Evolutionary conservation across 257 asterid genomes (phyloP), one percentile per base, ranked within the genome.

Genomic region (Catharanthus roseus): DNA sequence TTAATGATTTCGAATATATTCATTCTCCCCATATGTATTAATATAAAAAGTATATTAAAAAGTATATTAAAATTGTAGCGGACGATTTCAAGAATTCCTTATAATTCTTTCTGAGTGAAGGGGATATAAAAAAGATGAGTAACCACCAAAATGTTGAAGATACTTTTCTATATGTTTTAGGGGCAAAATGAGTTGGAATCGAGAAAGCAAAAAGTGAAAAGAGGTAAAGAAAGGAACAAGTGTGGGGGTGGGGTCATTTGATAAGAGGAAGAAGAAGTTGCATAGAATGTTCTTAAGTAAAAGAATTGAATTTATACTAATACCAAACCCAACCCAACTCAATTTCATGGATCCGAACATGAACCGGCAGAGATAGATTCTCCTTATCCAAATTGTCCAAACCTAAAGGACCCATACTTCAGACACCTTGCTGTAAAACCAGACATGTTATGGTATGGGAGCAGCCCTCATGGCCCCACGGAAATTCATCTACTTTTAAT

Each of bases 241-340:
- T 61, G 45, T 45, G 65, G 67, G 8, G 28, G 3, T 62, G 3
- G 19, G n/a, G n/a, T n/a, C n/a, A n/a, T n/a, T n/a, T n/a, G n/a
- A n/a, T n/a, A n/a, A n/a, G n/a, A n/a, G n/a, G n/a, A n/a, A n/a
- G 51, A 53, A 13, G 73, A 69, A 53, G 39, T 69, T 69, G 65
- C 39, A 24, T 23, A 16, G 53, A 23, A 51, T 38, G 54, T 54
- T 54, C 73, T 44, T 5, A 68, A 21, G 5, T 10, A 34, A 34
- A 51, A 34, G 12, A 50, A 29, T 60, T 60, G n/a, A n/a, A n/a
- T n/a, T n/a, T n/a, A n/a, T n/a, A n/a, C n/a, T n/a, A n/a, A n/a
- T n/a, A n/a, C n/a, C n/a, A n/a, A n/a, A n/a, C n/a, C n/a, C n/a
- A n/a, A n/a, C n/a, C n/a, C n/a, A n/a, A n/a, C n/a, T n/a, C n/a